These are phyloP conservation scores for Sinapis alba DNA, from an alignment of 441 rosid species.

Conservation along the genomic window DNA sequence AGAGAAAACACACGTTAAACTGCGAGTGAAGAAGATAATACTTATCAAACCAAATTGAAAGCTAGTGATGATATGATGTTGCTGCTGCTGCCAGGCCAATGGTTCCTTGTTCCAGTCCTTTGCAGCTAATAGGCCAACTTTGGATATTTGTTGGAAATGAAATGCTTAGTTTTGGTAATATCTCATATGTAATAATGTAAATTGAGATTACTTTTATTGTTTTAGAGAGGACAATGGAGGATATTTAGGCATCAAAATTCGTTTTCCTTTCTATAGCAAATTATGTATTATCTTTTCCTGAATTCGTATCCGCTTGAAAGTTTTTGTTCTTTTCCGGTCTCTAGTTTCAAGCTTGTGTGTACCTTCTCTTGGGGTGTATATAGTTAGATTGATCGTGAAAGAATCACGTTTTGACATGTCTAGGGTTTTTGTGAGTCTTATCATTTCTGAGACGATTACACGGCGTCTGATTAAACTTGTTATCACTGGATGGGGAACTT, in stretches of 20 bases:
- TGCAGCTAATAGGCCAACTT: constrained; percentile 15
- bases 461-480: too few relatives aligned
- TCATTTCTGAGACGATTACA: too few relatives aligned
- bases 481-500: too few relatives aligned
- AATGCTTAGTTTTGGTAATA: constrained; percentile 23
- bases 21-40: constrained; percentile 14
- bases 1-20: constrained; percentile 57
- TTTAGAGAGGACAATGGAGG: background rate
- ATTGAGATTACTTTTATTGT: background rate
- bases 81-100: background rate
- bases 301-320: too few relatives aligned
- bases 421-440: too few relatives aligned
- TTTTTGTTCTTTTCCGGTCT: too few relatives aligned
- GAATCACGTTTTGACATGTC: too few relatives aligned
- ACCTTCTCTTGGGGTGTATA: too few relatives aligned
- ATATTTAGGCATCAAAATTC: background rate
- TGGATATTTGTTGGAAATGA: constrained; percentile 19
- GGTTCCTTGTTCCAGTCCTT: constrained; percentile 6
- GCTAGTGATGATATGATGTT: background rate
- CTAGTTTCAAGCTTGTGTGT: too few relatives aligned
- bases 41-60: background rate
- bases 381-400: too few relatives aligned
- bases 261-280: too few relatives aligned
- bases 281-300: too few relatives aligned
- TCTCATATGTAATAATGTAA: constrained; percentile 25